phyloP scores from a whole-genome alignment of 306 rosid species.

The Lagenaria siceraria region DNA sequence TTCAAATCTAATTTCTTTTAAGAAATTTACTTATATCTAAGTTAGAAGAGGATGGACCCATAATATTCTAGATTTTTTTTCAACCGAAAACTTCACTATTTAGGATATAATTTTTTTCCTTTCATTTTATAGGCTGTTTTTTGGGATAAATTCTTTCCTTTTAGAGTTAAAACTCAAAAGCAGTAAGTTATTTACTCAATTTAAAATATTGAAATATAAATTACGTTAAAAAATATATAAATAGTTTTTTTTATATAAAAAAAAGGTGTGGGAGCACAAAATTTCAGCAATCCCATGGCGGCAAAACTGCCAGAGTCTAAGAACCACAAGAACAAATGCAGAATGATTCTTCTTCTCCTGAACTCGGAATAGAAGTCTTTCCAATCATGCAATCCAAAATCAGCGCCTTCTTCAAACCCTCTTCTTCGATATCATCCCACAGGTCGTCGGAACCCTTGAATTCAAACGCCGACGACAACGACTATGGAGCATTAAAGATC shows the following conservation, averaged over 20 bases:
- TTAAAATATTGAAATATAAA: not conserved
- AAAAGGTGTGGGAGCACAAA: too few relatives aligned
- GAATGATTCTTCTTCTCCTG: not conserved
- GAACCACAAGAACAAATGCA: not conserved
- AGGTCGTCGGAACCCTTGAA: slow-evolving; percentile 12
- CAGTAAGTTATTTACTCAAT: not conserved
- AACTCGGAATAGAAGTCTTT: not conserved
- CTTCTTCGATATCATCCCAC: slow-evolving; percentile 14
- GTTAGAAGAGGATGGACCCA: too few relatives aligned
- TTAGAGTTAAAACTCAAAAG: too few relatives aligned
- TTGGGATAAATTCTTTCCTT: too few relatives aligned
- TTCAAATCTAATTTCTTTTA: too few relatives aligned
- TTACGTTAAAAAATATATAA: too few relatives aligned
- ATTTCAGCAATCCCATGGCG: not conserved
- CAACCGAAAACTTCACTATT: too few relatives aligned
- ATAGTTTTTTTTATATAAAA: too few relatives aligned
- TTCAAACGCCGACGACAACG: not conserved
- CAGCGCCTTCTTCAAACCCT: slow-evolving; percentile 48
- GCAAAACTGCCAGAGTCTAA: not conserved
- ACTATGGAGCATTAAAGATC: slow-evolving; percentile 28
- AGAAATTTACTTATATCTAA: too few relatives aligned
- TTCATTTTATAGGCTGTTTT: too few relatives aligned
- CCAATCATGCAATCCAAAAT: slow-evolving; percentile 37
- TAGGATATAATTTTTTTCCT: too few relatives aligned
- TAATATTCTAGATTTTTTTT: too few relatives aligned